These are phyloP conservation scores for Lichtheimia ornata DNA, from an alignment of 371 early-diverging fungal genomes.

Conservation along the genomic window DNA sequence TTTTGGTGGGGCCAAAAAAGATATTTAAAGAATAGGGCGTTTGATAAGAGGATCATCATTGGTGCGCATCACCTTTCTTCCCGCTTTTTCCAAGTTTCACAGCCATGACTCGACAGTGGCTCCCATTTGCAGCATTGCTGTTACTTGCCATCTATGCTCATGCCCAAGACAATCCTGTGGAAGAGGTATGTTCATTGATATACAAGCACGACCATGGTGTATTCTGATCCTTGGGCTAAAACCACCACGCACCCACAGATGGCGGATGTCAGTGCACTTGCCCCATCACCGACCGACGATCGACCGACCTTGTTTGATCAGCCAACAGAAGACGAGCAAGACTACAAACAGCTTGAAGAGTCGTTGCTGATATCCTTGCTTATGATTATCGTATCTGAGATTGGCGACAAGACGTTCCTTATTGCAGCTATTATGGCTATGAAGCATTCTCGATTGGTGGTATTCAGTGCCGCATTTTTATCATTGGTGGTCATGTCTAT, in stretches of 20 bases:
- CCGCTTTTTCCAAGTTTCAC: no score
- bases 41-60: no score
- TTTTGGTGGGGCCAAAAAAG: no score
- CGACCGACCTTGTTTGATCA: background rate
- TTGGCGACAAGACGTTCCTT: constrained; percentile 97
- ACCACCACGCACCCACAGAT: constrained; percentile 8
- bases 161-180: constrained; percentile 16
- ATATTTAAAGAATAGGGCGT: no score
- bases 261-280: constrained; percentile 3
- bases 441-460: constrained; percentile 83
- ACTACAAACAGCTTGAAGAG: constrained; percentile 20
- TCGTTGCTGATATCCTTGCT: constrained; percentile 63
- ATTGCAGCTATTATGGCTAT: constrained; percentile 97
- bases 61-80: no score
- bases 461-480: constrained; percentile 86
- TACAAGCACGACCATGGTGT: background rate
- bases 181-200: constrained; percentile 4
- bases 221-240: background rate
- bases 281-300: background rate
- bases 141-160: background rate
- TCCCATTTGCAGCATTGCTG: constrained; percentile 4
- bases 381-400: constrained; percentile 92
- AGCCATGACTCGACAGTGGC: constrained; percentile 6
- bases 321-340: background rate
- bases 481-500: constrained; percentile 93